Evolutionary conservation across 345 rosid genomes (phyloP).

Genomic region (Gossypium thurberi): DNA sequence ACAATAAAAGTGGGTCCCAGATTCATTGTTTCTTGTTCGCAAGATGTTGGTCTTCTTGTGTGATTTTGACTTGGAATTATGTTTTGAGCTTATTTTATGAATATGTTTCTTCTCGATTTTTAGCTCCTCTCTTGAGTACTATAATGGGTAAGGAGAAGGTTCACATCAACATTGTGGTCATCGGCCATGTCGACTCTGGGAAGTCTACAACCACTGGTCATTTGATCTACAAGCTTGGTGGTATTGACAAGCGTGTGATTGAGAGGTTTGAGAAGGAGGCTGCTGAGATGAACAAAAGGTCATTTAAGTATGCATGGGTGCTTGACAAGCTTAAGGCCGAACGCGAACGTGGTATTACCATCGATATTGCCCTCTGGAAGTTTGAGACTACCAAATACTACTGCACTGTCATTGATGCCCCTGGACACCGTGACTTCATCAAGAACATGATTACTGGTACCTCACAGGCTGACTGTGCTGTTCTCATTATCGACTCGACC

Average conservation of each 20-base stretch:
- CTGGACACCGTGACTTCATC: conserved; percentile 73
- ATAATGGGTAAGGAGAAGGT: conserved; percentile 35
- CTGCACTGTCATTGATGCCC: conserved; percentile 77
- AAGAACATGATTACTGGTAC: conserved; percentile 84
- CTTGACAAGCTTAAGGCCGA: conserved; percentile 80
- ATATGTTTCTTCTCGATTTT: conserved; percentile 58
- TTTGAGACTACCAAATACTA: conserved; percentile 70
- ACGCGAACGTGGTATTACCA: conserved; percentile 77
- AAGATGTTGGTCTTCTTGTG: background rate
- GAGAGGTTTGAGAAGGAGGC: conserved; percentile 82
- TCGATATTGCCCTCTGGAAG: conserved; percentile 68
- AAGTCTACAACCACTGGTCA: conserved; percentile 71
- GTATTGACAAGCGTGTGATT: conserved; percentile 79
- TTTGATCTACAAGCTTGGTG: conserved; percentile 77
- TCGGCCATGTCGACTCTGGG: conserved; percentile 53
- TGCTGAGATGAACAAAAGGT: conserved; percentile 82
- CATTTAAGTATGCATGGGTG: conserved; percentile 78
- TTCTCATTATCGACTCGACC: conserved; percentile 72
- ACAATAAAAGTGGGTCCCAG: background rate
- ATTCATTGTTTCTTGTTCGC: background rate
- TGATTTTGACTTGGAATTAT: background rate
- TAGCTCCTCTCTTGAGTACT: conserved; percentile 40
- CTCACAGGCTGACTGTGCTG: conserved; percentile 77
- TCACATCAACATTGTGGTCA: conserved; percentile 41
- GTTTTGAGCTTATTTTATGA: conserved; percentile 23